A percentile compares a stretch with the other conserved stretches of the same genome.
phyloP scores from a whole-genome alignment of 2,329 filamentous ascomycete genomes.

The Colletotrichum sp. region DNA sequence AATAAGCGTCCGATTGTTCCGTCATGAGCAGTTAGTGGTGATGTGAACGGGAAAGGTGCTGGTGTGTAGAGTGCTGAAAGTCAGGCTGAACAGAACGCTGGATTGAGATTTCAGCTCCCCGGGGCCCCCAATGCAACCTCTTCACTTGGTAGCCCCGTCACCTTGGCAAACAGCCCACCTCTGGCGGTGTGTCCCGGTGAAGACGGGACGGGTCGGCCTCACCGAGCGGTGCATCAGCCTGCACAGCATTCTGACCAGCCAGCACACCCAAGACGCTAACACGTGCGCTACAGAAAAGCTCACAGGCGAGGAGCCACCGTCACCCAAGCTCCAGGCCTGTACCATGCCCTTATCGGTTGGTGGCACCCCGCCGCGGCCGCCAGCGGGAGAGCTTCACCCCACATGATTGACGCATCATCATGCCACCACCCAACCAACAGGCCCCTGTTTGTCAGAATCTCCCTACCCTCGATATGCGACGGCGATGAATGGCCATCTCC shows the following conservation, averaged over 20 bases:
- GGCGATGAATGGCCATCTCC: conserved; percentile 14
- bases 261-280: background rate
- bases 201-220: background rate
- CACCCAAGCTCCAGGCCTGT: background rate
- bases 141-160: background rate
- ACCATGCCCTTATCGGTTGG: background rate
- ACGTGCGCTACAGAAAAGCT: background rate
- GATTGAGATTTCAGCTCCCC: background rate
- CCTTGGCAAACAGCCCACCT: background rate
- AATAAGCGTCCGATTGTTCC: background rate
- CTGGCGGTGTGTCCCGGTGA: background rate
- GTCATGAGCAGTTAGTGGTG: background rate
- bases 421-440: conserved; percentile 23
- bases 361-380: background rate
- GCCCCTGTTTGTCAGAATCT: conserved; percentile 22
- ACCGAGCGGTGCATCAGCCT: background rate
- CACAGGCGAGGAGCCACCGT: background rate
- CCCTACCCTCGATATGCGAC: conserved; percentile 3
- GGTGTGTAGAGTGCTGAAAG: background rate
- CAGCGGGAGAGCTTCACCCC: conserved; percentile 18
- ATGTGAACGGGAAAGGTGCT: no score
- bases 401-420: conserved; percentile 20
- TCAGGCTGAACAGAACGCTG: background rate
- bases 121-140: background rate
- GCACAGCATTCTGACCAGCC: background rate